phyloP scores from a whole-genome alignment of 805 yeast species.

The Ogataea trehalophila region DNA sequence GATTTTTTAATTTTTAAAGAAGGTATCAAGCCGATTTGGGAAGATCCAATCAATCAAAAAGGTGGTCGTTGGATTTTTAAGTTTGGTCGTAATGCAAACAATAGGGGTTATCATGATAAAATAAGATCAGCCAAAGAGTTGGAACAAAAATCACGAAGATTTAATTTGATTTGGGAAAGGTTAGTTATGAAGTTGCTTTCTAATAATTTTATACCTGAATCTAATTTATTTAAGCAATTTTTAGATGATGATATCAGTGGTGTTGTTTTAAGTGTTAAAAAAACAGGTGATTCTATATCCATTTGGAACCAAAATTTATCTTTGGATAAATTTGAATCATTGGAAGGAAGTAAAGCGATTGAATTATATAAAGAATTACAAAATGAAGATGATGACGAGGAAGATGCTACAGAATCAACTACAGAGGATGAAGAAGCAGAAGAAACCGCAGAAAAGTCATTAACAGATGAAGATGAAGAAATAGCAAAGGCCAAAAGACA shows the following conservation, averaged over 20 bases:
- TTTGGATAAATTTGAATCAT: conserved; percentile 24
- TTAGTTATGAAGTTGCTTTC: conserved; percentile 47
- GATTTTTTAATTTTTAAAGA: conserved; percentile 54
- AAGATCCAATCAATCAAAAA: conserved; percentile 52
- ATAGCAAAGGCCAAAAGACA: conserved; percentile 2
- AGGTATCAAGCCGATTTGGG: conserved; percentile 65
- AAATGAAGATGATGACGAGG: background rate
- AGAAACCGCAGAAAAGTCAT: conserved; percentile 5
- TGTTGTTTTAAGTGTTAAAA: conserved; percentile 51
- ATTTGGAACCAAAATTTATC: conserved; percentile 57
- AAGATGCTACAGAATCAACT: conserved; percentile 2
- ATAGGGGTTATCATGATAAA: conserved; percentile 10
- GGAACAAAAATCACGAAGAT: conserved; percentile 19
- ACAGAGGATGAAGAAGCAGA: conserved; percentile 1
- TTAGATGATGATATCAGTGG: conserved; percentile 52
- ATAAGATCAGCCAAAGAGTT: conserved; percentile 8
- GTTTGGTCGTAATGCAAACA: conserved; percentile 31
- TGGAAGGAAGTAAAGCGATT: conserved; percentile 3
- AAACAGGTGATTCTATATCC: conserved; percentile 54
- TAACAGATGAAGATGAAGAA: conserved; percentile 4
- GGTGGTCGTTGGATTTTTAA: conserved; percentile 65
- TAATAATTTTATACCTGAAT: conserved; percentile 43
- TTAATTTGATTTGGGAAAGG: conserved; percentile 50
- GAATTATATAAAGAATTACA: background rate
- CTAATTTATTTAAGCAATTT: conserved; percentile 34